Percentiles rank a stretch among this genome's conserved stretches.
Evolutionary conservation across 164 flowering plant species (phyloP).

Genomic region (Echeveria elegans): DNA sequence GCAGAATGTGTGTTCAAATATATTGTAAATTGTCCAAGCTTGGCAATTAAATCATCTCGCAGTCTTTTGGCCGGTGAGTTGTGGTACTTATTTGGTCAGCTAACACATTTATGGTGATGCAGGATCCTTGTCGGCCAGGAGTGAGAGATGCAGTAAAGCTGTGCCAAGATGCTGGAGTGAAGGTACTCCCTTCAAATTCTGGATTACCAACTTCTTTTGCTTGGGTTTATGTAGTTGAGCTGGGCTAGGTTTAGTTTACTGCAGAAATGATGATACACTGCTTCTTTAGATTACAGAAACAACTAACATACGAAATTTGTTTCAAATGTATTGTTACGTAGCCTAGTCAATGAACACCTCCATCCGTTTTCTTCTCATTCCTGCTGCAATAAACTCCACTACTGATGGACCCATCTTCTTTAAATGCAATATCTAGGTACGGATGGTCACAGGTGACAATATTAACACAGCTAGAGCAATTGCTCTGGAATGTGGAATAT

Average conservation of each 20-base stretch:
- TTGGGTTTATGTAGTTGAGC: neutral
- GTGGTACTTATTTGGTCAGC: neutral
- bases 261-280: neutral
- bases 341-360: neutral
- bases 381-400: neutral
- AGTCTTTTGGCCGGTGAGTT: neutral
- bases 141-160: constrained; percentile 69
- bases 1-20: neutral
- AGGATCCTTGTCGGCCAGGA: constrained; percentile 98
- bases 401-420: neutral
- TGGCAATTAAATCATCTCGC: neutral
- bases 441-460: constrained; percentile 98
- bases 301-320: too few relatives aligned
- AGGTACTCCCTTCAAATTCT: constrained; percentile 34
- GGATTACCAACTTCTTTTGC: neutral
- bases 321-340: neutral
- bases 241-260: neutral
- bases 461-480: constrained; percentile 88
- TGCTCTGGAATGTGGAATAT: constrained; percentile 91
- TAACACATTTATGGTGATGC: constrained; percentile 10
- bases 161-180: constrained; percentile 86
- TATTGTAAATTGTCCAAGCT: neutral
- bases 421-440: constrained; percentile 41
- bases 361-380: neutral
- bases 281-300: too few relatives aligned